A percentile compares a stretch with the other conserved stretches of the same genome.
Conservation (phyloP, 768 basidiomycete species). For the Collybiopsis luxurians region DNA sequence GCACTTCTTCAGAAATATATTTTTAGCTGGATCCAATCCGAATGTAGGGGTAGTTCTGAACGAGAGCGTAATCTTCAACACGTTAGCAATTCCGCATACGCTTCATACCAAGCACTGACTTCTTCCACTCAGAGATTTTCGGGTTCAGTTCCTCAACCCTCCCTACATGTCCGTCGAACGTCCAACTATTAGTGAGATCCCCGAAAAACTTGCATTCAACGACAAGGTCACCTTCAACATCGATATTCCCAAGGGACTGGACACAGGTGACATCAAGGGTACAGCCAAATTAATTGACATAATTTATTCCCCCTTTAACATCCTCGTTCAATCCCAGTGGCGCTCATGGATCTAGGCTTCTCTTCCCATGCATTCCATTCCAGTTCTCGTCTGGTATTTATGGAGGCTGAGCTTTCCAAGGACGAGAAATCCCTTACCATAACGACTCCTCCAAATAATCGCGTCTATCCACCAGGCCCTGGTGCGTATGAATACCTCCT, state of each 20-base stretch:
- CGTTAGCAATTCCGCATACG: slow-evolving; percentile 8
- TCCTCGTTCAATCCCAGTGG: slow-evolving; percentile 17
- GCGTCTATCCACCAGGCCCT: slow-evolving; percentile 31
- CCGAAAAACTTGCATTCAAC: slow-evolving; percentile 26
- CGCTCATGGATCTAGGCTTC: slow-evolving; percentile 33
- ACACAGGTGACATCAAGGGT: slow-evolving; percentile 16
- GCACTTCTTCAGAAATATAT: slow-evolving; percentile 8
- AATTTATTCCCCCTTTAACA: background rate
- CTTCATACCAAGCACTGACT: background rate
- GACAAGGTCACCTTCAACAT: slow-evolving; percentile 30
- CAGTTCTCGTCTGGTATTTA: slow-evolving; percentile 29
- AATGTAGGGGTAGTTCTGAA: slow-evolving; percentile 31
- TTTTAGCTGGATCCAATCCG: slow-evolving; percentile 27
- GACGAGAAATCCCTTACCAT: slow-evolving; percentile 27
- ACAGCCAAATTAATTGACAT: background rate
- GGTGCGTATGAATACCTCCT: slow-evolving; percentile 10
- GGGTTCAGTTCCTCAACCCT: slow-evolving; percentile 29
- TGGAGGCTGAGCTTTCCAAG: slow-evolving; percentile 24
- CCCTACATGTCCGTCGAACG: slow-evolving; percentile 26
- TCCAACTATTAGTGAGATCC: slow-evolving; percentile 21
- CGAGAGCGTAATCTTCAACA: slow-evolving; percentile 11
- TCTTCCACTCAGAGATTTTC: slow-evolving; percentile 15
- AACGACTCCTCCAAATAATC: slow-evolving; percentile 32
- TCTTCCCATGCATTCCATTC: slow-evolving; percentile 35
- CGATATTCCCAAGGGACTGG: slow-evolving; percentile 21